Evolutionary conservation across 2,329 filamentous ascomycete genomes (phyloP).

Genomic region (Calonectria pauciramosa): DNA sequence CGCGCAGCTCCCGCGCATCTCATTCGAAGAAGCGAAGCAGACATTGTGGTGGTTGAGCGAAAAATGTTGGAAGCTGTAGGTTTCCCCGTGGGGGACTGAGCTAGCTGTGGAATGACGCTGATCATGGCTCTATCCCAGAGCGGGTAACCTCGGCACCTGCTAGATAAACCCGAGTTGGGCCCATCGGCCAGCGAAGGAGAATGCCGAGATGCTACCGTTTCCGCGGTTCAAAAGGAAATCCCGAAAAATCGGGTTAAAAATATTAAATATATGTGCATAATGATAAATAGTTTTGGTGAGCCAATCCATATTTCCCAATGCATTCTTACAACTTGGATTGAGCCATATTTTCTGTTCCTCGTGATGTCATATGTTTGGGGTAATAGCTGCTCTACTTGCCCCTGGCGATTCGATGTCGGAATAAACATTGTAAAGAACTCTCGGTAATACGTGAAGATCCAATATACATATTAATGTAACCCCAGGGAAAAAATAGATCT

Average conservation of each 20-base stretch:
- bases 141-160: constrained; percentile 61
- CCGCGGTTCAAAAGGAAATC: not conserved
- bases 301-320: not conserved
- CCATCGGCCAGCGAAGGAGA: constrained; percentile 17
- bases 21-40: constrained; percentile 55
- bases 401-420: not conserved
- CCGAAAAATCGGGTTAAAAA: not conserved
- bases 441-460: not conserved
- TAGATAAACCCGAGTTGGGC: constrained; percentile 31
- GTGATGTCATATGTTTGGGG: not conserved
- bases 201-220: constrained; percentile 33
- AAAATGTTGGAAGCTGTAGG: constrained; percentile 11
- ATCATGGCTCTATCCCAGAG: constrained; percentile 27
- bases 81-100: constrained; percentile 33
- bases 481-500: not conserved
- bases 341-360: not conserved
- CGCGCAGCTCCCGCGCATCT: constrained; percentile 52
- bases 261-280: not conserved
- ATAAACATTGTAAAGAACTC: not conserved
- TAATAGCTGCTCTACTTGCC: not conserved
- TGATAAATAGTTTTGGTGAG: too few species aligned
- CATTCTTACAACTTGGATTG: not conserved
- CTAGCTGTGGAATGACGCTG: constrained; percentile 30
- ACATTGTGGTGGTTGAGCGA: constrained; percentile 50
- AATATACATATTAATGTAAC: not conserved